Evolutionary conservation across 768 basidiomycete species (phyloP).

Genomic region (Xerocomellus intermedius): DNA sequence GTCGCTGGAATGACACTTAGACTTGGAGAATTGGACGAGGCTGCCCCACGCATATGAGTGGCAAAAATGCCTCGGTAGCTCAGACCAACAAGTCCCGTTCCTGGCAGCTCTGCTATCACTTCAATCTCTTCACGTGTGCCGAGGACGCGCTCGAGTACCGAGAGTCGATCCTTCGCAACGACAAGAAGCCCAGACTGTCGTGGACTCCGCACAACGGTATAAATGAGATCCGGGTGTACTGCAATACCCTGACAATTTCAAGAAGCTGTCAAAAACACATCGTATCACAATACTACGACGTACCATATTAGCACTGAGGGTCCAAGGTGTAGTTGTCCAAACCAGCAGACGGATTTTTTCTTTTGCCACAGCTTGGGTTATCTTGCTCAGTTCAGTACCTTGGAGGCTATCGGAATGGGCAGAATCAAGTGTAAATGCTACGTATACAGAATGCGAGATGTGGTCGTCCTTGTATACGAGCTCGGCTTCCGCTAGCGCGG

Average conservation of each 20-base stretch:
- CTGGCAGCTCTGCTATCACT: slow-evolving; percentile 21
- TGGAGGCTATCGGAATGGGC: slow-evolving; percentile 10
- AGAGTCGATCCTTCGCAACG: slow-evolving; percentile 52
- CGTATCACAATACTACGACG: slow-evolving; percentile 13
- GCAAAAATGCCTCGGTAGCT: slow-evolving; percentile 65
- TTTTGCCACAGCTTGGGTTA: slow-evolving; percentile 34
- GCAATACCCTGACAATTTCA: slow-evolving; percentile 73
- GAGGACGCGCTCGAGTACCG: slow-evolving; percentile 29
- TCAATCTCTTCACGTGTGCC: slow-evolving; percentile 22
- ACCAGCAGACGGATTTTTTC: slow-evolving; percentile 59
- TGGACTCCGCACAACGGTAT: slow-evolving; percentile 47
- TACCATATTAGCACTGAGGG: slow-evolving; percentile 93
- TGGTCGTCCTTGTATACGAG: slow-evolving; percentile 88
- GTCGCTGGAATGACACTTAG: slow-evolving; percentile 60
- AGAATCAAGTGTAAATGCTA: slow-evolving; percentile 65
- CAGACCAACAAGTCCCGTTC: slow-evolving; percentile 55
- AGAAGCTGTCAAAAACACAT: background rate
- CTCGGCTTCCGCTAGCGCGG: slow-evolving; percentile 94
- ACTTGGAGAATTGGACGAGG: background rate
- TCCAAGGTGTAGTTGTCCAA: slow-evolving; percentile 99
- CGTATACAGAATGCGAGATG: slow-evolving; percentile 83
- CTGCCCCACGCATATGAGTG: slow-evolving; percentile 12
- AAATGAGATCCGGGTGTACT: slow-evolving; percentile 70
- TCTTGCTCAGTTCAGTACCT: slow-evolving; percentile 10
- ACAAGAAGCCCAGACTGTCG: slow-evolving; percentile 37